Percentiles rank a stretch among this genome's conserved stretches.
These are phyloP conservation scores for Adansonia grandidieri DNA, from an alignment of 441 rosid genomes.

Conservation along the genomic window DNA sequence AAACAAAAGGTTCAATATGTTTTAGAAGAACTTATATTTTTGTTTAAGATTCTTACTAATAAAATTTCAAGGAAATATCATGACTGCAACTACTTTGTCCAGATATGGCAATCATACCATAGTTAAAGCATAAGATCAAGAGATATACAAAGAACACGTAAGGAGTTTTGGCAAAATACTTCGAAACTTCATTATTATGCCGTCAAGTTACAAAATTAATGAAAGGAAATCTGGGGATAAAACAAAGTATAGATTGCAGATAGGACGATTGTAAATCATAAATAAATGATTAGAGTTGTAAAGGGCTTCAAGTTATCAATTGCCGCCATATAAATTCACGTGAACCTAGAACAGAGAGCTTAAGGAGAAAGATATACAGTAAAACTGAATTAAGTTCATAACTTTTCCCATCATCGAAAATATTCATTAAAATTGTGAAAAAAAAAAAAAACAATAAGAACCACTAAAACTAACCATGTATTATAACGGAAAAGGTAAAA, in stretches of 20 bases:
- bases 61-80: not conserved
- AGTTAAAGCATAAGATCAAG: not conserved
- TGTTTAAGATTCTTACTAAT: not conserved
- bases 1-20: constrained; percentile 4
- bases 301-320: not conserved
- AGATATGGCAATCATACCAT: constrained; percentile 2
- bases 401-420: constrained; percentile 6
- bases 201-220: not conserved
- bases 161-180: not conserved
- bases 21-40: not conserved
- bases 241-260: not conserved
- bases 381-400: constrained; percentile 10
- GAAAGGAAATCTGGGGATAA: not conserved
- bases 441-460: not conserved
- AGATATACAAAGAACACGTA: not conserved
- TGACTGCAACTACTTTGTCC: not conserved
- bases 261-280: not conserved
- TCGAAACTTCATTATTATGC: not conserved
- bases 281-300: not conserved
- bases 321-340: not conserved
- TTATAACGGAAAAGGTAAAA: not conserved
- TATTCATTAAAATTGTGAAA: not conserved
- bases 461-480: not conserved
- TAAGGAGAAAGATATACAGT: not conserved
- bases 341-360: not conserved